Evolutionary conservation across 768 basidiomycete genomes (phyloP), one percentile per base, ranked within the genome.

Genomic region (Phlebiopsis flavidoalba): DNA sequence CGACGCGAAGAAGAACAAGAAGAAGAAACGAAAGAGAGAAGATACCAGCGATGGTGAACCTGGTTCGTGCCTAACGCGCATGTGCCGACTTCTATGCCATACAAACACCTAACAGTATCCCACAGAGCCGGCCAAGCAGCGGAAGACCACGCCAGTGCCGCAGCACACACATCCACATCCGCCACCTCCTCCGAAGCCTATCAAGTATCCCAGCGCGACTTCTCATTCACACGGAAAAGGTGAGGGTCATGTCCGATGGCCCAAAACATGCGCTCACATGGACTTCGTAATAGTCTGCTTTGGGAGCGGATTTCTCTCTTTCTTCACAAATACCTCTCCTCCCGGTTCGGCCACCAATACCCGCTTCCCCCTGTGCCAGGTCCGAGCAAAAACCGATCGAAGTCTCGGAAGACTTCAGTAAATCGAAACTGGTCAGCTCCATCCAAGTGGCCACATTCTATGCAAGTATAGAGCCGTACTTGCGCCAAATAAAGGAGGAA

Each of bases 401-500:
- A 58, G 94, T 98, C 31, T 81, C 67, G 59, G 93, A 96, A 59
- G 95, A 98, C 74, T 97, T 94, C 69, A 93, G 88, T 70, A 89
- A 90, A 72, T 75, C 81, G 24, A 96, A 93, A 73, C 83, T 79
- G 53, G 92, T 93, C 0, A 66, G 56, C n/a, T 43, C 40, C 4
- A 53, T 35, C 35, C 90, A 91, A 70, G 81, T 80, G 10, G 79
- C 76, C 33, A 93, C 93, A 0, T 98, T 97, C 70, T 94, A 94
- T 73, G 79, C 88, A 24, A 89, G 86, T 67, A 84, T 96, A 50
- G 96, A 98, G 68, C 89, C 91, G 11, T 99, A 91, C 79, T 78
- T 95, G 68, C 87, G 95, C 54, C 83, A 85, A 22, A 86, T 98
- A 48, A 89, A 89, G 63, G 97, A 98, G 74, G 97, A 98, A 73